These are phyloP conservation scores for Colletotrichum chlorophyti DNA, from an alignment of 2,329 filamentous ascomycete species.

Conservation along the genomic window DNA sequence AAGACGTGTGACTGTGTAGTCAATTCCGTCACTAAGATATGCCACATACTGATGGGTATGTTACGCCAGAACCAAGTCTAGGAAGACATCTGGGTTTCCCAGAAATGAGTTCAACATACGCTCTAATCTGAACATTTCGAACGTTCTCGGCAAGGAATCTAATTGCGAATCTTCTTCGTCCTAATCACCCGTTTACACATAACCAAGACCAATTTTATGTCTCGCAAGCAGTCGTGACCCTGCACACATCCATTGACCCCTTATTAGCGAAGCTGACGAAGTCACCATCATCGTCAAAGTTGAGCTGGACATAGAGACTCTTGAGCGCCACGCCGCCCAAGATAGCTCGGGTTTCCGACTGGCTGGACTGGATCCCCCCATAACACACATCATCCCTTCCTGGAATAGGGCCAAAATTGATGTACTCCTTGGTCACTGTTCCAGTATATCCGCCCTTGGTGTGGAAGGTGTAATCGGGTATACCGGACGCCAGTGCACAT, in stretches of 20 bases:
- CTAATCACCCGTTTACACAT: no score
- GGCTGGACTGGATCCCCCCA: constrained; percentile 74
- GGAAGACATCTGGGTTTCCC: no score
- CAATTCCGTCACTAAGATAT: no score
- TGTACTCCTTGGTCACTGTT: constrained; percentile 59
- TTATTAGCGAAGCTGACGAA: constrained; percentile 21
- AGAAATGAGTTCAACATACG: no score
- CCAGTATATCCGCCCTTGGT: constrained; percentile 55
- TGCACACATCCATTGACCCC: constrained; percentile 15
- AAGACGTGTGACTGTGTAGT: no score
- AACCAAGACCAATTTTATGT: background rate
- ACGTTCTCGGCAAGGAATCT: no score
- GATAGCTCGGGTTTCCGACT: constrained; percentile 61
- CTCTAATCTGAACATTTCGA: no score
- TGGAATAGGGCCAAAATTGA: constrained; percentile 60
- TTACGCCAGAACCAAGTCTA: no score
- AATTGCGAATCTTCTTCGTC: background rate
- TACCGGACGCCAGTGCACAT: constrained; percentile 55
- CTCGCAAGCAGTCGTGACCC: constrained; percentile 2
- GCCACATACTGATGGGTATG: no score
- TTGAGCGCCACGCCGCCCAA: constrained; percentile 84
- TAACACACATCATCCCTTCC: constrained; percentile 66
- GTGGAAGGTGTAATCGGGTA: constrained; percentile 65
- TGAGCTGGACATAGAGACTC: constrained; percentile 65
- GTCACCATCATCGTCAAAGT: constrained; percentile 6